phyloP scores from a whole-genome alignment of 177 flowering plant species.

The Vitis hybrid region DNA sequence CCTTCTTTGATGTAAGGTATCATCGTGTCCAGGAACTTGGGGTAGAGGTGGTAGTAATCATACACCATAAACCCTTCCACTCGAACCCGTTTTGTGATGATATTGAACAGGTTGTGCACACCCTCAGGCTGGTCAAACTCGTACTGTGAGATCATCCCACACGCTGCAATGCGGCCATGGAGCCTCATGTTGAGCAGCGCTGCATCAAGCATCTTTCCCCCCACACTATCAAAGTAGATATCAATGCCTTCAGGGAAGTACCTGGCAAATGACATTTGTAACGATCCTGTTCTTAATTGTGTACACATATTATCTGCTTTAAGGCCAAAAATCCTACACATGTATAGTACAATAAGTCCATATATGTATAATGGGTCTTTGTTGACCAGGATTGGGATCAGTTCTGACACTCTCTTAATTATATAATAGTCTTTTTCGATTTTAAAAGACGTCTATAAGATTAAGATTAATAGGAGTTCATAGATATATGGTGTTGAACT shows the following conservation, averaged over 20 bases:
- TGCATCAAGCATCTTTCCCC: constrained; percentile 29
- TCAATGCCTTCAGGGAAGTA: constrained; percentile 23
- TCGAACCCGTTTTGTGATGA: constrained; percentile 8
- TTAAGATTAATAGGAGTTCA: too few species aligned
- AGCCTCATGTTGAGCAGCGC: constrained; percentile 27
- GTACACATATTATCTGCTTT: too few species aligned
- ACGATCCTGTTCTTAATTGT: too few species aligned
- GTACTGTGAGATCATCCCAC: constrained; percentile 7
- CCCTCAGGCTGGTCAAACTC: constrained; percentile 22
- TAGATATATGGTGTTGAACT: too few species aligned
- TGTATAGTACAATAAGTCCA: too few species aligned
- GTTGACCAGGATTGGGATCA: too few species aligned
- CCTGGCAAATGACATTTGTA: constrained; percentile 5
- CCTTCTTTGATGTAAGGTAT: constrained; percentile 24
- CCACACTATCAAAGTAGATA: constrained; percentile 17
- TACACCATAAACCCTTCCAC: constrained; percentile 14
- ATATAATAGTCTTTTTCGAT: too few species aligned
- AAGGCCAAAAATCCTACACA: too few species aligned
- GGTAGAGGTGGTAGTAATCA: constrained; percentile 7
- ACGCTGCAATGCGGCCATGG: constrained; percentile 24
- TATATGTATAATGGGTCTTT: too few species aligned
- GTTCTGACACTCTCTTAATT: too few species aligned
- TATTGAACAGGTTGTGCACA: constrained; percentile 16
- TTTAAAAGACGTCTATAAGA: too few species aligned
- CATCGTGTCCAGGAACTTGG: constrained; percentile 14